phyloP scores from a whole-genome alignment of 176 grass and related monocot genomes.

The Aegilops tauschii region DNA sequence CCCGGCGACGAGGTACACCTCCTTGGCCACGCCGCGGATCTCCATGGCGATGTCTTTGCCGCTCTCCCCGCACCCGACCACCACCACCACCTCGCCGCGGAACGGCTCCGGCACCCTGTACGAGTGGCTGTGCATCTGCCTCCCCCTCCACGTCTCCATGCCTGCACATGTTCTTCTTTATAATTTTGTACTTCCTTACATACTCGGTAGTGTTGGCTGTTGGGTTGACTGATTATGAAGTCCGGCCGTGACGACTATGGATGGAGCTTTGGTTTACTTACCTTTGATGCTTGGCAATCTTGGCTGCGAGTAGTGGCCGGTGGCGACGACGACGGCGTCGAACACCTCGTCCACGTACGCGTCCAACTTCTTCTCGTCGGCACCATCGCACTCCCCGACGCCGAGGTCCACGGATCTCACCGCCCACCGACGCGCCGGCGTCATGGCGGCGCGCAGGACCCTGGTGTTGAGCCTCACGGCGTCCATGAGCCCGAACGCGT shows the following conservation, averaged over 20 bases:
- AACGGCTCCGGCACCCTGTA: constrained; percentile 38
- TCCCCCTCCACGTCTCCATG: constrained; percentile 33
- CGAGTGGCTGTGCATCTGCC: constrained; percentile 48
- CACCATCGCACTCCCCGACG: too few relatives aligned
- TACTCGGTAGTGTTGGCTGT: too few relatives aligned
- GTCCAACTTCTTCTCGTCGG: neutral
- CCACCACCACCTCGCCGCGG: constrained; percentile 23
- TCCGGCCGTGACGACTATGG: too few relatives aligned
- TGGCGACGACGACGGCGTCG: constrained; percentile 44
- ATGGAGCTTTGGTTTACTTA: too few relatives aligned
- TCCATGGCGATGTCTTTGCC: constrained; percentile 45
- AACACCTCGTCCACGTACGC: constrained; percentile 9
- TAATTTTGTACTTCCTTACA: too few relatives aligned
- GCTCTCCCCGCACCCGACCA: constrained; percentile 26
- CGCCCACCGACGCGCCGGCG: neutral
- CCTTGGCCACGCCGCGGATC: constrained; percentile 4
- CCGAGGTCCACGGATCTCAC: neutral
- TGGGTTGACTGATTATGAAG: too few relatives aligned
- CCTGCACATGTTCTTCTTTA: too few relatives aligned
- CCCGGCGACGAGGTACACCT: constrained; percentile 29
- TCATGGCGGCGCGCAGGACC: constrained; percentile 14
- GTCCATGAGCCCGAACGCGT: constrained; percentile 16
- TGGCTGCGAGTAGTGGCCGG: constrained; percentile 20
- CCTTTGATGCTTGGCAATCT: constrained; percentile 19
- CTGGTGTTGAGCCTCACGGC: constrained; percentile 27